phyloP scores from a whole-genome alignment of 805 yeast genomes.

The Saccharomycopsis schoenii region DNA sequence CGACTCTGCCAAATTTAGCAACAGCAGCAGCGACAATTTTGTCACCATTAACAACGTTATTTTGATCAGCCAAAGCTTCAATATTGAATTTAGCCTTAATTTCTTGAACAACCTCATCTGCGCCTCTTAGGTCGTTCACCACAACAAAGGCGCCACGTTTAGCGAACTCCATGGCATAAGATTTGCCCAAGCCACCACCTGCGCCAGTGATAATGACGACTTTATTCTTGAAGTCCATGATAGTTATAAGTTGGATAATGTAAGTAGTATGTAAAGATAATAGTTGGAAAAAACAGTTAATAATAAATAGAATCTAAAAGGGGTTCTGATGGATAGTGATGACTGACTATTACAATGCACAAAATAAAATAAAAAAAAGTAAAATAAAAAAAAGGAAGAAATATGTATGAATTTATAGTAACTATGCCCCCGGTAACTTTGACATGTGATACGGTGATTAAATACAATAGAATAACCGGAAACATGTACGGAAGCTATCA shows the following conservation, averaged over 20 bases:
- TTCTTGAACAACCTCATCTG: conserved; percentile 83
- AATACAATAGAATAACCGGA: too few species aligned
- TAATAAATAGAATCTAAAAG: too few species aligned
- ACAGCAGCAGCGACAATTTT: conserved; percentile 80
- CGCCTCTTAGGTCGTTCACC: conserved; percentile 92
- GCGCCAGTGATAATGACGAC: conserved; percentile 95
- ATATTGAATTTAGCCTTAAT: conserved; percentile 63
- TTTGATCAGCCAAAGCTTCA: conserved; percentile 85
- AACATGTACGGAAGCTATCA: too few species aligned
- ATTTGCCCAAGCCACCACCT: conserved; percentile 92
- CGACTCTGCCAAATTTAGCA: conserved; percentile 79
- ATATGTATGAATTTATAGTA: too few species aligned
- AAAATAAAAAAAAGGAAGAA: too few species aligned
- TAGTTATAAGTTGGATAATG: neutral
- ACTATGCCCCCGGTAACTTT: too few species aligned
- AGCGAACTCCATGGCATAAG: conserved; percentile 81
- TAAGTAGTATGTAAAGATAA: neutral
- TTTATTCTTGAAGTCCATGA: conserved; percentile 49
- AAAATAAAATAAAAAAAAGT: neutral
- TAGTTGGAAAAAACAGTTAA: neutral
- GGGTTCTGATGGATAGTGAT: too few species aligned
- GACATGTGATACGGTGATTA: too few species aligned
- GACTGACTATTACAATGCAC: neutral
- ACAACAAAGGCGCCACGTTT: conserved; percentile 90
- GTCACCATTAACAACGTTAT: conserved; percentile 73